Evolutionary conservation across 345 rosid species (phyloP), one percentile per base, ranked within the genome.

Genomic region (Pugionium dolabratum): DNA sequence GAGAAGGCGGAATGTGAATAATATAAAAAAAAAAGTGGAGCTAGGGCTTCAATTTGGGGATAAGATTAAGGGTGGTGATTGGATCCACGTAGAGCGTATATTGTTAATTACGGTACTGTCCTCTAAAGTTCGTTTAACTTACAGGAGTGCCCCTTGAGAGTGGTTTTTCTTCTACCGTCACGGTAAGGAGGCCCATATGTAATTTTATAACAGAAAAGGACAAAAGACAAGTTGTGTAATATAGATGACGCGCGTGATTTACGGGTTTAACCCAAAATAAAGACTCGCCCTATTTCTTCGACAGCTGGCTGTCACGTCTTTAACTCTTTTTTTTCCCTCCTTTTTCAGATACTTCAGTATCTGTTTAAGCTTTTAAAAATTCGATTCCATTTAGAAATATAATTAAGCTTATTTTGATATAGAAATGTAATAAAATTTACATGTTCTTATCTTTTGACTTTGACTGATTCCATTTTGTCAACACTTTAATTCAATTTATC

Each of bases 1-100:
- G 7, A 31, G 49, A 34, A 6, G 50, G 55, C 44, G 67, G 52
- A 25, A 70, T 47, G 59, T 60, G 67, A 64, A 58, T 44, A 63
- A 49, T 42, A 30, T 65, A 50, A 62, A 58, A 50, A 41, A 8
- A 4, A 6, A 48, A 9, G 29, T 5, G 25, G 7, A 52, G 41
- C 27, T 80, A 83, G 92, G 89, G 84, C 71, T 84, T 80, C 56
- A 51, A 49, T 34, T 77, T 53, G 69, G 75, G 79, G 70, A 52
- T 60, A 61, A 63, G 78, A 85, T 80, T 44, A 75, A 84, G 85
- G 90, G 92, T 53, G 8, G 34, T 45, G 96, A 89, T 86, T 74
- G 68, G 64, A 9, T 77, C 76, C 60, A 58, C 77, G 71, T 70
- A 31, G 72, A 64, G 62, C 52, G 48, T 44, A 5, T 10, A 36